phyloP scores from a whole-genome alignment of 169 alveolate genomes.

The Eimeria praecox region DNA sequence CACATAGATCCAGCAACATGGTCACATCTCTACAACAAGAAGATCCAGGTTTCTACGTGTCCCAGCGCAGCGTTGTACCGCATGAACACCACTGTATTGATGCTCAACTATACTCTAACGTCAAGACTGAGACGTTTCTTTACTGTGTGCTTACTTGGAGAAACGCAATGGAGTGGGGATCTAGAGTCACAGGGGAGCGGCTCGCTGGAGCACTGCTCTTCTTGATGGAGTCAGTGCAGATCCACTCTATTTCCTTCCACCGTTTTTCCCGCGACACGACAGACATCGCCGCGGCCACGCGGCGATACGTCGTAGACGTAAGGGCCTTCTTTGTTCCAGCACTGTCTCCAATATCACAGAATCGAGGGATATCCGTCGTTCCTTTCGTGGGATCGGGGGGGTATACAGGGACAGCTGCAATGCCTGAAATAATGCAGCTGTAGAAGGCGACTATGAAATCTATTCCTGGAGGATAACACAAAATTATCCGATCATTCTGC shows the following conservation, averaged over 20 bases:
- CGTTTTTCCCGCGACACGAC: slow-evolving; percentile 64
- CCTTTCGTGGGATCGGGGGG: slow-evolving; percentile 89
- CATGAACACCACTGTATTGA: not conserved
- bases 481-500: slow-evolving; percentile 83
- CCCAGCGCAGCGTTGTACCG: not conserved
- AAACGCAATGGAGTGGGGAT: slow-evolving; percentile 82
- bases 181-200: slow-evolving; percentile 30
- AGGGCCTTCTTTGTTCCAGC: slow-evolving; percentile 83
- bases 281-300: slow-evolving; percentile 61
- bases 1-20: not conserved
- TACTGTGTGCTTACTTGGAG: slow-evolving; percentile 77
- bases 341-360: slow-evolving; percentile 86
- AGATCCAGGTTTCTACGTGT: not conserved
- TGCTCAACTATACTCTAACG: not conserved
- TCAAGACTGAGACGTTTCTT: not conserved
- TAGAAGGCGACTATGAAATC: slow-evolving; percentile 86
- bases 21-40: not conserved
- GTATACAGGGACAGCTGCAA: slow-evolving; percentile 88
- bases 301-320: slow-evolving; percentile 80
- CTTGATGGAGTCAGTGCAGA: slow-evolving; percentile 69
- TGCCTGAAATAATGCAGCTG: slow-evolving; percentile 85
- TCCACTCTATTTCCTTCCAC: slow-evolving; percentile 80
- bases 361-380: slow-evolving; percentile 85
- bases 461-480: slow-evolving; percentile 87
- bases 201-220: not conserved